Evolutionary conservation across 2,329 filamentous ascomycete genomes (phyloP).

Genomic region (Claviceps sp.): DNA sequence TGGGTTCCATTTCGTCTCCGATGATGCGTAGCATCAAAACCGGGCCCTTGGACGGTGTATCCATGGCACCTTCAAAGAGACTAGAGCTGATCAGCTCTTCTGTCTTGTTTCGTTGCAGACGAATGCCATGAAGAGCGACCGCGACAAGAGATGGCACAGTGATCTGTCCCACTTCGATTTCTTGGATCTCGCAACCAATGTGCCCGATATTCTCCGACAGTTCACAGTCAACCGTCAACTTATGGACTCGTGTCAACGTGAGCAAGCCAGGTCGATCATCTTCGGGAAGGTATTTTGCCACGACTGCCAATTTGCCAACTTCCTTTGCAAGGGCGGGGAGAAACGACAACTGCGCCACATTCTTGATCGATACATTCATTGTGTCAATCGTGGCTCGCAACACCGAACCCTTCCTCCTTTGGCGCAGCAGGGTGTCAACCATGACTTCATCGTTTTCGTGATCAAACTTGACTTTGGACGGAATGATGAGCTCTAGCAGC

Average conservation of each 20-base stretch:
- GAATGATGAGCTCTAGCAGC: slow-evolving; percentile 74
- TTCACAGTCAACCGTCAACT: slow-evolving; percentile 46
- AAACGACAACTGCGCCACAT: slow-evolving; percentile 50
- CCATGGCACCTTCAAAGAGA: slow-evolving; percentile 14
- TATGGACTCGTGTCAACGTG: slow-evolving; percentile 54
- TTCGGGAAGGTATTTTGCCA: slow-evolving; percentile 89
- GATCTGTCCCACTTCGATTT: slow-evolving; percentile 66
- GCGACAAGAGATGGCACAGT: slow-evolving; percentile 73
- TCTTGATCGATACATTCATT: slow-evolving; percentile 47
- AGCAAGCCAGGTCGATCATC: slow-evolving; percentile 86
- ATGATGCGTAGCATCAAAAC: slow-evolving; percentile 84
- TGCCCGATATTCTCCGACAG: slow-evolving; percentile 57
- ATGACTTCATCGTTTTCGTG: slow-evolving; percentile 86
- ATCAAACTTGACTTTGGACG: slow-evolving; percentile 78
- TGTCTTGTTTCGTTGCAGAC: slow-evolving; percentile 46
- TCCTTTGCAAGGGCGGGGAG: slow-evolving; percentile 66
- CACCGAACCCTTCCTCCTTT: slow-evolving; percentile 75
- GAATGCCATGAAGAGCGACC: slow-evolving; percentile 53
- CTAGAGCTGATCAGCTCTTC: slow-evolving; percentile 58
- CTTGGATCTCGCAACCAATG: slow-evolving; percentile 41
- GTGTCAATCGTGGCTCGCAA: slow-evolving; percentile 55
- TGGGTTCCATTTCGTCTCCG: slow-evolving; percentile 86
- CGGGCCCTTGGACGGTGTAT: slow-evolving; percentile 15
- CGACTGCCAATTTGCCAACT: slow-evolving; percentile 66
- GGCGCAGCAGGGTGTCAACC: slow-evolving; percentile 77